Base-by-base conservation (phyloP, 2,329 filamentous ascomycete species). In the Botrytis hyacinthi region DNA sequence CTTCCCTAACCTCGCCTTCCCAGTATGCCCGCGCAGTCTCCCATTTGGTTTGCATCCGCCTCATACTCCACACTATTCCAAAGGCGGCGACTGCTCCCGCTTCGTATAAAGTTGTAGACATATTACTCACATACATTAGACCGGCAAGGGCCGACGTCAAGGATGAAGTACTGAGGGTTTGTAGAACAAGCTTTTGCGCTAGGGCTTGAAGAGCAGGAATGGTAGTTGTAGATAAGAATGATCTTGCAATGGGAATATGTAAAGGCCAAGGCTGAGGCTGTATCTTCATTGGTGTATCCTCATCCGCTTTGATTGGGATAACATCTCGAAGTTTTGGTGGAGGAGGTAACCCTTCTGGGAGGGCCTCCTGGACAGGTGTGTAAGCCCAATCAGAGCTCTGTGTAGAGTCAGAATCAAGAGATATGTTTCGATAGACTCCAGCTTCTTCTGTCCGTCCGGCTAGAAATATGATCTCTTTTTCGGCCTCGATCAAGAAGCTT, bases 401-500 rank as follows among this genome's bases (percentile, higher is more conserved):
- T 66, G 22, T 48, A 29, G 40, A 29, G 20, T 69, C 48, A 20
- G 48, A 60, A 37, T 6, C 40, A 16, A 46, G 71, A 61, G 51
- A 18, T 42, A 48, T 37, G 37, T 74, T 62, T 18, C 74, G 70
- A 32, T 75, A 72, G 60, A 90, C 83, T 2, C 89, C 89, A 32
- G 89, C 87, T 81, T 92, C 90, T 29, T 89, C 86, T 78, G 97
- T 90, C 66, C 91, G 89, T 1, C 95, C 95, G 10, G 93, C 89
- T 3, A 97, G 87, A 82, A 92, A 97, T 65, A 97, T 91, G n/a
- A 94, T 87, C 72, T 90, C 91, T 78, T 91, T 91, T 82, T 98
- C 95, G 0, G 95, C 91, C 5, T 88, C 88, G 0, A 90, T 88
- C 5, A 99, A 87, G 84, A 97, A 98, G 10, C 88, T 87, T 76